Base-by-base conservation (phyloP, 2,329 filamentous ascomycete species). In the Pseudogymnoascus sp. region DNA sequence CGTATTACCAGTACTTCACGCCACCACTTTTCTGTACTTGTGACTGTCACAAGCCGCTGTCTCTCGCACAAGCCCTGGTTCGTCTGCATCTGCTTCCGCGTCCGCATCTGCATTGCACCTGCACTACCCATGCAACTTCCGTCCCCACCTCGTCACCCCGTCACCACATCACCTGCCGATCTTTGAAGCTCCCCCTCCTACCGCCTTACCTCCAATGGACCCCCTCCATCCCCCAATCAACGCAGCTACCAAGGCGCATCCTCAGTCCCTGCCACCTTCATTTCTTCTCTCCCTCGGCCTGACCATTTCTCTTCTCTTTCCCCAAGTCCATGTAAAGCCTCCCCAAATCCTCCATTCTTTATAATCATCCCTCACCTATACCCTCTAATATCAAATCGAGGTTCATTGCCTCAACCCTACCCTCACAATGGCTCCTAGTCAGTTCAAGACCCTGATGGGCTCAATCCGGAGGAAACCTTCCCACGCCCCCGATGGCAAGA, bases 401-500 rank as follows among this genome's bases (percentile, higher is more conserved):
- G 51, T 57, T 21, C 16, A 57, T 57, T 36, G n/a, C 51, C 62
- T 63, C 51, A 21, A 36, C 16, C 28, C 2, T 7, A 57, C 28
- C 36, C 51, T 57, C 63, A 69, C 43, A 62, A 73, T 73, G 71
- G 65, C 68, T 64, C 67, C 69, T 28, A 36, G 48, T 61, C 75
- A 77, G 69, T 66, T 81, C 39, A 78, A 76, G 65, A 74, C 75
- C 7, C 68, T 81, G 19, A 69, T 82, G 48, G 77, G 77, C 28
- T 75, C 74, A 23, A 80, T 83, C 66, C 77, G 75, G 67, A 75
- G 75, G 65, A 80, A 79, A 71, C 79, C 80, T 25, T 72, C 77
- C 1, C 74, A 72, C 63, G 78, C 80, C 41, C 78, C 80, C 57
- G 80, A 82, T 75, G 78, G 79, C 41, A 75, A 77, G 67, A 75